Conservation (phyloP, 768 basidiomycete genomes). For the Lactarius sanguifluus region DNA sequence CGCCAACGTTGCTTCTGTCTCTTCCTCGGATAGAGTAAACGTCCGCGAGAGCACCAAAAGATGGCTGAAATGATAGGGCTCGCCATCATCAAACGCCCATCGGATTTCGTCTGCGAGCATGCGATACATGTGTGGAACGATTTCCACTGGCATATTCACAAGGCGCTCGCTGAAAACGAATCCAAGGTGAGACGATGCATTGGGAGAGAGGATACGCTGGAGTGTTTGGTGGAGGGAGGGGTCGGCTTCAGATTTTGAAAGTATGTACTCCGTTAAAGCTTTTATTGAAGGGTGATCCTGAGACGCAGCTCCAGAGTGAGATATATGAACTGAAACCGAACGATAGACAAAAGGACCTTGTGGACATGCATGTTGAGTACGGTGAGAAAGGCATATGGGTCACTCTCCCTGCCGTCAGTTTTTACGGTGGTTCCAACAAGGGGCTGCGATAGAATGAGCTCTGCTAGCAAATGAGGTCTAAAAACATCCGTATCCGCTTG, state of each 20-base stretch:
- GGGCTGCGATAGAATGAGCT: conserved; percentile 74
- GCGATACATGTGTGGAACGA: conserved; percentile 87
- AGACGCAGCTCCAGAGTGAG: neutral
- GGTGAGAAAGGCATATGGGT: conserved; percentile 87
- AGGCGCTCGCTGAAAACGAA: conserved; percentile 85
- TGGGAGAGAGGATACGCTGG: conserved; percentile 47
- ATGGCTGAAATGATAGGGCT: conserved; percentile 72
- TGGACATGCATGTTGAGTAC: conserved; percentile 77
- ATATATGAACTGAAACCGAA: conserved; percentile 3
- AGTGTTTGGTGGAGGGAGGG: conserved; percentile 53
- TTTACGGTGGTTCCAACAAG: conserved; percentile 88
- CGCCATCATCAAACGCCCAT: conserved; percentile 64
- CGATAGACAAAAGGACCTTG: conserved; percentile 42
- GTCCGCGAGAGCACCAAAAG: conserved; percentile 74
- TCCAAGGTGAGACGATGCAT: conserved; percentile 60
- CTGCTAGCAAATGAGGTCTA: conserved; percentile 70
- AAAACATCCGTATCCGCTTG: conserved; percentile 71
- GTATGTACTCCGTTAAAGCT: conserved; percentile 67
- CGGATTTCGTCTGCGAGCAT: conserved; percentile 87
- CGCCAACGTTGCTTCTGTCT: conserved; percentile 39
- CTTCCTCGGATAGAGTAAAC: conserved; percentile 74
- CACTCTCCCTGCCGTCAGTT: conserved; percentile 85
- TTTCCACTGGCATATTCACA: conserved; percentile 94
- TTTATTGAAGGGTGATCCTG: conserved; percentile 73
- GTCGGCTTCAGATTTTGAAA: conserved; percentile 55